Conservation (phyloP, 1,284 basidiomycete species). For the Xerocomus amazonicus region DNA sequence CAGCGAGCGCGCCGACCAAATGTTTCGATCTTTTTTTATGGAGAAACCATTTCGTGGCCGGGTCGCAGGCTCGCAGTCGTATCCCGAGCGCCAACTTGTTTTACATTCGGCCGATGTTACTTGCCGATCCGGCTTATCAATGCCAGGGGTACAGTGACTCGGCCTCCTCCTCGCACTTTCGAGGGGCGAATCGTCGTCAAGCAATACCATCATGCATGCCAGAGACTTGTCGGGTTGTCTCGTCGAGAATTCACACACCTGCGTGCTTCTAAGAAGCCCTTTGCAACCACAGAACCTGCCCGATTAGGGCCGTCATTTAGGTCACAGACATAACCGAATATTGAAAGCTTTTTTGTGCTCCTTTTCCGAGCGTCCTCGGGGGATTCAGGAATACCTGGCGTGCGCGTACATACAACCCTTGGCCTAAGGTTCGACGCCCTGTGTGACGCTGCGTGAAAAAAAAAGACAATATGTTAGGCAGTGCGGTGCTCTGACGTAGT, state of each 20-base stretch:
- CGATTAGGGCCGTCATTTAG: not conserved
- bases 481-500: not conserved
- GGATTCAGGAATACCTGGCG: not conserved
- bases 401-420: not conserved
- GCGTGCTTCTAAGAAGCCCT: not conserved
- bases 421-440: not conserved
- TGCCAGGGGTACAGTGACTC: not conserved
- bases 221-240: not conserved
- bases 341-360: not conserved
- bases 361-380: too few relatives aligned
- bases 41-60: not conserved
- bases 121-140: not conserved
- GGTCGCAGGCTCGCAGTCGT: too few relatives aligned
- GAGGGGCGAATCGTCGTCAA: not conserved
- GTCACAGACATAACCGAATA: not conserved
- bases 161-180: not conserved
- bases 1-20: not conserved
- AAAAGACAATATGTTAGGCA: not conserved
- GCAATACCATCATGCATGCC: not conserved
- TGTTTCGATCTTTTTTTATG: not conserved
- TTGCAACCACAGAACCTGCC: not conserved
- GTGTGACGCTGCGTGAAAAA: not conserved
- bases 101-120: not conserved
- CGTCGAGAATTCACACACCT: not conserved
- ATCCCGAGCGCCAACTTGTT: not conserved